Base-by-base conservation (phyloP, 345 rosid genomes). In the Eucalyptus urophylla region DNA sequence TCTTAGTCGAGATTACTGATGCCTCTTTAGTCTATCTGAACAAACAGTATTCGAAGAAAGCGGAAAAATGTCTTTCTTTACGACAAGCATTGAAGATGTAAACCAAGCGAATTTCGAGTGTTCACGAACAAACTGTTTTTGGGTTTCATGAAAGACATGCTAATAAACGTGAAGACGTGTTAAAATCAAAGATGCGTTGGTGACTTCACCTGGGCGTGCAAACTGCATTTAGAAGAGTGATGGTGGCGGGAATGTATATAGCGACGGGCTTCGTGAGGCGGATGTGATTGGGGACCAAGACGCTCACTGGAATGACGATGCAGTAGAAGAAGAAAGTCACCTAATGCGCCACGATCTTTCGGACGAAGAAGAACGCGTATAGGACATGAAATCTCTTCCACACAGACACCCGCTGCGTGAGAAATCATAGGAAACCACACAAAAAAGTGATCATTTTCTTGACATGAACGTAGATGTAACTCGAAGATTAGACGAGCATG, bases 271-370 rank as follows among this genome's bases (percentile, higher is more conserved):
- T 93, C 13, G 93, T 90, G 87, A 95, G 93, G 83, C 89, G 86
- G 49, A 94, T 89, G 89, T 94, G 93, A 11, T n/a, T 29, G 37
- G 95, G 95, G 89, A 93, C 90, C 89, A 94, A 72, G 87, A 94
- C 92, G 86, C 93, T 95, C 27, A 91, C 67, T 67, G 95, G 94
- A 86, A 94, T 91, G 67, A 94, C 90, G 47, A 94, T 89, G 90
- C 95, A 93, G 93, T 92, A 94, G 89, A 93, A 93, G 94, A 92
- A 90, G 94, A 93, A 93, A 14, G 94, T 89, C 88, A 94, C 92
- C 90, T 88, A 62, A 88, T 92, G 94, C n/a, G 94, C 94, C 27
- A 91, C 89, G 16, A 92, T 91, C 92, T 95, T 94, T 89, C 95
- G 92, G 47, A 92, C 92, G 21, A 91, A 90, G 93, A 94, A 95